Base-by-base conservation (phyloP, 192 early-diverging fungal genomes). In the Linnemannia exigua region DNA sequence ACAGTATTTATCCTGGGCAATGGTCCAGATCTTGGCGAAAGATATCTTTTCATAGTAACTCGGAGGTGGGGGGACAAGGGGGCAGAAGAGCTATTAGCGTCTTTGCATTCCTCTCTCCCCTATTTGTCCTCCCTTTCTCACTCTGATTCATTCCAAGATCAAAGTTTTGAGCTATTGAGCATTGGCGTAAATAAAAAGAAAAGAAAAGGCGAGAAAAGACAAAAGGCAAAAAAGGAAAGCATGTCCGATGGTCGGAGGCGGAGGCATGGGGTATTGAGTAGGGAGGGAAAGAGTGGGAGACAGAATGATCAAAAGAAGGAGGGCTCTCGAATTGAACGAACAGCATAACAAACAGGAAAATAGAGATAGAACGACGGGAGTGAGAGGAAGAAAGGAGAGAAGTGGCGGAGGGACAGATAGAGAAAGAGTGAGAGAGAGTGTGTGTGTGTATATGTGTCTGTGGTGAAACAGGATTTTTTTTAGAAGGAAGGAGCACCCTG, bases 161-260 rank as follows among this genome's bases (percentile, higher is more conserved):
- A 44, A 47, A 46, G 70, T 19, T 33, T 16, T 41, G 33, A 20
- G 44, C 31, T 31, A 36, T 35, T 20, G 72, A 47, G n/a, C 38
- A 76, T 28, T n/a, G 63, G 20, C 35, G 38, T 41, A 63, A 41
- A 63, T 20, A 48, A 20, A 19, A 25, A 4, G 47, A 66, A 44
- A 33, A 66, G 11, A 19, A 50, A 17, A 41, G 36, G 19, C 35
- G 33, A 35, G 31, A 67, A 67, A 33, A 35, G 4, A 28, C 8
- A n/a, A 70, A 71, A 33, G 48, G 48, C 15, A 50, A 50, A 50
- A 50, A 50, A 54, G 58, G 58, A 63, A 31, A 63, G 28, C 58
- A 63, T 63, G 58, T 63, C 25, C 31, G 28, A 63, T 31, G 58
- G 58, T 63, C 28, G 58, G 58, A 31, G 58, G 58, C 28, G 58